A percentile compares a stretch with the other conserved stretches of the same genome.
Conservation (phyloP, 305 asterid genomes). For the Fraxinus albicans region DNA sequence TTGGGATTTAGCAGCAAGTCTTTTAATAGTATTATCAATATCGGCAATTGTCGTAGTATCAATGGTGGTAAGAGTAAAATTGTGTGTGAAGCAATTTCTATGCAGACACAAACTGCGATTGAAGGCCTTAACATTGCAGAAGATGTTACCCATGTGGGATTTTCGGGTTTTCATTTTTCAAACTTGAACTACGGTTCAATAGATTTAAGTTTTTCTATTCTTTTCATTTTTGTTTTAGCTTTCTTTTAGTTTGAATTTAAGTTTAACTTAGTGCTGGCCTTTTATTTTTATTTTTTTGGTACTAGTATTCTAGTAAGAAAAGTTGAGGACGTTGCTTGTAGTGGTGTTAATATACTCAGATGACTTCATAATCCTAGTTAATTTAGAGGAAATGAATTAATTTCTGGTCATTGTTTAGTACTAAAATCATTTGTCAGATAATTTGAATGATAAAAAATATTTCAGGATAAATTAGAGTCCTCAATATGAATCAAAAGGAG, state of each 20-base stretch:
- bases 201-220: too few species aligned
- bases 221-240: too few species aligned
- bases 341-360: neutral
- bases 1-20: slow-evolving; percentile 19
- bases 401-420: neutral
- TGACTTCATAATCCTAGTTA: neutral
- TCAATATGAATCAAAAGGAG: neutral
- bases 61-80: neutral
- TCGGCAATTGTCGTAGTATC: slow-evolving; percentile 19
- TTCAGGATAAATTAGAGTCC: neutral
- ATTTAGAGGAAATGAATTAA: neutral
- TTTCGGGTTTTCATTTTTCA: neutral
- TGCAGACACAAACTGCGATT: too few species aligned
- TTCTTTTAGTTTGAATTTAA: too few species aligned
- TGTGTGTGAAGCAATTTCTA: too few species aligned
- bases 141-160: slow-evolving; percentile 82
- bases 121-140: neutral
- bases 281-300: too few species aligned
- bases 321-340: neutral
- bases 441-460: neutral
- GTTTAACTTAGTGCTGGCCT: too few species aligned
- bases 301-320: neutral
- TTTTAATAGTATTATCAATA: slow-evolving; percentile 17
- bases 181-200: too few species aligned
- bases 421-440: neutral